These are phyloP conservation scores for Coleophoma eucalyptorum DNA, from an alignment of 2,329 filamentous ascomycete species.

Conservation along the genomic window DNA sequence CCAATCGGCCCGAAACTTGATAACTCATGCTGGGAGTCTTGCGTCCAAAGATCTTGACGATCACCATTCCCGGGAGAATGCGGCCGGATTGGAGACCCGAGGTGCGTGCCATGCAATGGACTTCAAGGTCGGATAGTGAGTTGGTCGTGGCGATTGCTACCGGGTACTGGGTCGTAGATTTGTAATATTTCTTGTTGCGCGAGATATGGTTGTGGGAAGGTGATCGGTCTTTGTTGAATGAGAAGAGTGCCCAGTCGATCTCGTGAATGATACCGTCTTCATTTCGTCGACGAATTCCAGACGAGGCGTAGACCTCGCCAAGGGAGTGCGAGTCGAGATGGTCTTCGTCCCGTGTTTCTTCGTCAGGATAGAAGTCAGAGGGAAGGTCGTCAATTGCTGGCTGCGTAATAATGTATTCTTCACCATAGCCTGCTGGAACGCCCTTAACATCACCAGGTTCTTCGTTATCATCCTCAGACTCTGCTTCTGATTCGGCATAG, in stretches of 20 bases:
- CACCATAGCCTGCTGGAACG: constrained; percentile 69
- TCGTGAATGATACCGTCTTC: constrained; percentile 76
- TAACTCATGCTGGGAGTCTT: constrained; percentile 73
- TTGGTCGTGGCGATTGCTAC: constrained; percentile 54
- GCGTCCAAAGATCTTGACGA: constrained; percentile 84
- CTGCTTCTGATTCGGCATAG: constrained; percentile 6
- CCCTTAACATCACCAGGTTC: constrained; percentile 76
- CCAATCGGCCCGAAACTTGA: constrained; percentile 52
- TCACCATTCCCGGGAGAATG: constrained; percentile 73
- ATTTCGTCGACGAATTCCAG: constrained; percentile 75
- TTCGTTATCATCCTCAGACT: constrained; percentile 27
- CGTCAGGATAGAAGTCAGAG: constrained; percentile 75
- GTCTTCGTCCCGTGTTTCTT: constrained; percentile 68
- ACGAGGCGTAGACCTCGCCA: constrained; percentile 84
- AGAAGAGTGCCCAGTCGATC: constrained; percentile 92
- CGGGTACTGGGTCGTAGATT: constrained; percentile 39
- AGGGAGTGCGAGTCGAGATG: constrained; percentile 78
- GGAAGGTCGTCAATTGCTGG: constrained; percentile 87
- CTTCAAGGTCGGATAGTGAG: constrained; percentile 68
- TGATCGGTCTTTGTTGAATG: constrained; percentile 67
- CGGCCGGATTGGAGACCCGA: constrained; percentile 77
- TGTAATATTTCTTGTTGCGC: constrained; percentile 33
- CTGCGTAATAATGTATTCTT: constrained; percentile 81
- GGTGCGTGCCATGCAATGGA: constrained; percentile 86
- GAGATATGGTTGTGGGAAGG: constrained; percentile 70